phyloP scores from a whole-genome alignment of 352 stramenopile genomes.

The Pythium brachiatum region DNA sequence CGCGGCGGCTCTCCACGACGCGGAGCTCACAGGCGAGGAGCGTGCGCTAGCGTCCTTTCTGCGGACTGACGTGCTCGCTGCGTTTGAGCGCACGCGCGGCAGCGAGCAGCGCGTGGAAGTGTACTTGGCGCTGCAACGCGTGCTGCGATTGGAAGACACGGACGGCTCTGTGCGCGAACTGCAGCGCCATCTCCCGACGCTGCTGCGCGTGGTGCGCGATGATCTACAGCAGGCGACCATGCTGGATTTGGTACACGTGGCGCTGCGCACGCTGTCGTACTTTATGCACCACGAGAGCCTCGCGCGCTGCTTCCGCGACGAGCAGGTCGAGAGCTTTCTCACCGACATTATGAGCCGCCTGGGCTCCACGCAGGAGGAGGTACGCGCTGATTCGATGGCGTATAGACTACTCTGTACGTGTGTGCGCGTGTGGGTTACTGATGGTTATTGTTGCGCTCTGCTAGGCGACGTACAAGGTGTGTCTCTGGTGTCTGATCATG shows the following conservation, averaged over 20 bases:
- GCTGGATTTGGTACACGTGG: constrained; percentile 37
- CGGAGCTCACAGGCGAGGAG: constrained; percentile 21
- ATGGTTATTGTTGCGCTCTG: neutral
- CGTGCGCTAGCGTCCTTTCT: constrained; percentile 26
- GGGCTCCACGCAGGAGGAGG: constrained; percentile 54
- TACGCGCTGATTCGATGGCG: too few species aligned
- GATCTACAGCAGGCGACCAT: constrained; percentile 47
- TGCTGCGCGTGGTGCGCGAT: constrained; percentile 43
- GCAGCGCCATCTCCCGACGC: constrained; percentile 29
- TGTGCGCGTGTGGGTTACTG: neutral
- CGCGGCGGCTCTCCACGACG: neutral
- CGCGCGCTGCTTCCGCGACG: constrained; percentile 33
- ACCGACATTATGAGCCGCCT: constrained; percentile 46
- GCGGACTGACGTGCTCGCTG: constrained; percentile 27
- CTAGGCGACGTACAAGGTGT: constrained; percentile 61
- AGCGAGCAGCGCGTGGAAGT: constrained; percentile 44
- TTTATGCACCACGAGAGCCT: constrained; percentile 58
- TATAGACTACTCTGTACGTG: constrained; percentile 17
- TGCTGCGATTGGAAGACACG: constrained; percentile 60
- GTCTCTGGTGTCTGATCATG: constrained; percentile 62
- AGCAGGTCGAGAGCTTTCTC: constrained; percentile 41
- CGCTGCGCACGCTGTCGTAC: constrained; percentile 64
- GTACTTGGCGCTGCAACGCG: constrained; percentile 54
- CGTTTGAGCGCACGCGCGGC: constrained; percentile 36
- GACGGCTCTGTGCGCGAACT: constrained; percentile 39